Evolutionary conservation across 176 grass and related monocot genomes (phyloP).

Genomic region (Cymbopogon citratus): DNA sequence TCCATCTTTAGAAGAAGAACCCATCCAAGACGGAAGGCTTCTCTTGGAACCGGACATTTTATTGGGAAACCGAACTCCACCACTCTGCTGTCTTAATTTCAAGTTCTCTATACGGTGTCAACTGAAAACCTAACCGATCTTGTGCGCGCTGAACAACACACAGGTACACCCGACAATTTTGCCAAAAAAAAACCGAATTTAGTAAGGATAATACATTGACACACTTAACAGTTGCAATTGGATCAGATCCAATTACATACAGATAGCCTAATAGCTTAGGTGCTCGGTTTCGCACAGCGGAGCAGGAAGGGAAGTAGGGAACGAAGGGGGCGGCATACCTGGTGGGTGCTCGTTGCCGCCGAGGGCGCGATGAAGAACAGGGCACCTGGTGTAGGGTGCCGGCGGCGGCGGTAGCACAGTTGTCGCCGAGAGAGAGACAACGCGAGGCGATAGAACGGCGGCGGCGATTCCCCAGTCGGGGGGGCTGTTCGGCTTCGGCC

Average conservation of each 20-base stretch:
- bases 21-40: constrained; percentile 57
- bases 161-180: background rate
- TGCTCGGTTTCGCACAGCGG: background rate
- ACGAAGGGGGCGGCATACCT: background rate
- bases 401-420: background rate
- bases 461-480: background rate
- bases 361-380: background rate
- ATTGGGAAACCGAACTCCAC: background rate
- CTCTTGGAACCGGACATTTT: constrained; percentile 38
- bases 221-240: background rate
- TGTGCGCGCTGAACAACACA: background rate
- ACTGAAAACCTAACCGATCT: background rate
- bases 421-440: background rate
- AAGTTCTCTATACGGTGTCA: background rate
- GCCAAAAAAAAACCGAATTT: background rate
- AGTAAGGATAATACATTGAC: background rate
- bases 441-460: background rate
- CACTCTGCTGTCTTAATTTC: background rate
- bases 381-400: background rate
- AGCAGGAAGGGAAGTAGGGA: background rate
- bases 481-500: background rate
- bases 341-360: background rate
- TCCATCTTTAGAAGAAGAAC: constrained; percentile 33
- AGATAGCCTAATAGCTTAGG: background rate
- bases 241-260: background rate